These are phyloP conservation scores for Neoboletus magnificus DNA, from an alignment of 768 basidiomycete genomes.

Conservation along the genomic window DNA sequence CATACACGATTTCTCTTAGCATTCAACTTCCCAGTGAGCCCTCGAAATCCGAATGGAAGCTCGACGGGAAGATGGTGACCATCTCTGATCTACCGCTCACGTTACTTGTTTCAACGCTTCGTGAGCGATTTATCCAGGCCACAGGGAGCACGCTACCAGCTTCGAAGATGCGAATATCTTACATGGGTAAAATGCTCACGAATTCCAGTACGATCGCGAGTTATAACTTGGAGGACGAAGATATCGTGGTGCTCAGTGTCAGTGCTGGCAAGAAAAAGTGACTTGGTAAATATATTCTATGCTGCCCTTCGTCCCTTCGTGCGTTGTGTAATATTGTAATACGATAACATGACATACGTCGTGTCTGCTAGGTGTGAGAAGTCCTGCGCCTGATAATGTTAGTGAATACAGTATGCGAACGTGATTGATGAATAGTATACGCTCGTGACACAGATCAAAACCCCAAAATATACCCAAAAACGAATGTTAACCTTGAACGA, in stretches of 20 bases:
- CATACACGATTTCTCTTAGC: constrained; percentile 82
- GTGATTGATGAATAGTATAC: constrained; percentile 14
- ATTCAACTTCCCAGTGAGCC: constrained; percentile 82
- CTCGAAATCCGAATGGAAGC: constrained; percentile 89
- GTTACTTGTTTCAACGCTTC: constrained; percentile 80
- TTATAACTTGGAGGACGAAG: constrained; percentile 92
- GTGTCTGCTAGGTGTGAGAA: constrained; percentile 4
- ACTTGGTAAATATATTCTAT: constrained; percentile 6
- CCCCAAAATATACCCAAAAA: constrained; percentile 10
- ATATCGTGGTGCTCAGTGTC: constrained; percentile 72
- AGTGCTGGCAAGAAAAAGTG: constrained; percentile 75
- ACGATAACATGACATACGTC: constrained; percentile 11
- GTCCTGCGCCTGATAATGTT: constrained; percentile 16
- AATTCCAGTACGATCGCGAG: constrained; percentile 81
- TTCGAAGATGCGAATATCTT: constrained; percentile 78
- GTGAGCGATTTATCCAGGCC: constrained; percentile 80
- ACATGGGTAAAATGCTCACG: constrained; percentile 80
- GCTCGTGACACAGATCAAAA: background rate
- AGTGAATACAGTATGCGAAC: constrained; percentile 16
- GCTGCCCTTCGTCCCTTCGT: constrained; percentile 2
- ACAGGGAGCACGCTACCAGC: constrained; percentile 77
- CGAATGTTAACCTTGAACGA: background rate
- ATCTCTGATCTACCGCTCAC: constrained; percentile 83
- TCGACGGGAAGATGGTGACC: constrained; percentile 75
- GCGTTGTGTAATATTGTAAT: constrained; percentile 8